phyloP scores from a whole-genome alignment of 305 asterid species.

The Plantago coronopus region DNA sequence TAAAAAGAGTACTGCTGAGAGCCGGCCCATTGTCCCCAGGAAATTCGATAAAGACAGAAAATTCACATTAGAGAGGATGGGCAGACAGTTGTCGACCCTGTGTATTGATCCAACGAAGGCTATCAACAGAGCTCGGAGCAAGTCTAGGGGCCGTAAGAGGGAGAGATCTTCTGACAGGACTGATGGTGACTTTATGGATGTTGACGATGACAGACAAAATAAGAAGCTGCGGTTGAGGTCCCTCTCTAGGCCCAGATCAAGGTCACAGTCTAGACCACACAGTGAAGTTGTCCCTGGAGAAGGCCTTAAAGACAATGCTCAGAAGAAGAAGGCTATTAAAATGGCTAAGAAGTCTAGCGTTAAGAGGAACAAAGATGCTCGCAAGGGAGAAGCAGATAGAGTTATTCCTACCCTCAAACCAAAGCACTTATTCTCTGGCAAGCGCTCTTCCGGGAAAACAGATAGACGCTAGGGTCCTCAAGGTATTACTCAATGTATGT shows the following conservation, averaged over 20 bases:
- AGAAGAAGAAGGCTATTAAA: constrained; percentile 63
- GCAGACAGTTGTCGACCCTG: constrained; percentile 58
- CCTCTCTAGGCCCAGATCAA: constrained; percentile 45
- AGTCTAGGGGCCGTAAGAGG: constrained; percentile 84
- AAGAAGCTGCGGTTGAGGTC: constrained; percentile 67
- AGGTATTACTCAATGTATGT: constrained; percentile 34
- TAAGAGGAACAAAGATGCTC: constrained; percentile 78
- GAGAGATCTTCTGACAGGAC: constrained; percentile 57
- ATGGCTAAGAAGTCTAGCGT: constrained; percentile 47
- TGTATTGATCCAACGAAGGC: constrained; percentile 88
- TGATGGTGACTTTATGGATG: constrained; percentile 57
- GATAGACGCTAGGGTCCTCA: constrained; percentile 49
- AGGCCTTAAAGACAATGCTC: constrained; percentile 77
- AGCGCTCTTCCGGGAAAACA: constrained; percentile 75
- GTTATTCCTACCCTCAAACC: constrained; percentile 77
- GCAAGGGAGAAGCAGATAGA: constrained; percentile 82
- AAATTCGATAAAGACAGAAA: constrained; percentile 68
- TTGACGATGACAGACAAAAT: constrained; percentile 52
- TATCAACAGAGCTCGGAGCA: constrained; percentile 64
- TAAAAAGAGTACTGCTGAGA: constrained; percentile 85
- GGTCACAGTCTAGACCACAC: constrained; percentile 58
- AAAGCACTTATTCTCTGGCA: constrained; percentile 78
- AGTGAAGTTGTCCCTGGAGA: constrained; percentile 76
- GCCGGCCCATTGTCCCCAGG: constrained; percentile 76
- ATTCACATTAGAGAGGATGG: constrained; percentile 74